Evolutionary conservation across 257 asterid species (phyloP), one percentile per base, ranked within the genome.

Genomic region (Solanum acaule): DNA sequence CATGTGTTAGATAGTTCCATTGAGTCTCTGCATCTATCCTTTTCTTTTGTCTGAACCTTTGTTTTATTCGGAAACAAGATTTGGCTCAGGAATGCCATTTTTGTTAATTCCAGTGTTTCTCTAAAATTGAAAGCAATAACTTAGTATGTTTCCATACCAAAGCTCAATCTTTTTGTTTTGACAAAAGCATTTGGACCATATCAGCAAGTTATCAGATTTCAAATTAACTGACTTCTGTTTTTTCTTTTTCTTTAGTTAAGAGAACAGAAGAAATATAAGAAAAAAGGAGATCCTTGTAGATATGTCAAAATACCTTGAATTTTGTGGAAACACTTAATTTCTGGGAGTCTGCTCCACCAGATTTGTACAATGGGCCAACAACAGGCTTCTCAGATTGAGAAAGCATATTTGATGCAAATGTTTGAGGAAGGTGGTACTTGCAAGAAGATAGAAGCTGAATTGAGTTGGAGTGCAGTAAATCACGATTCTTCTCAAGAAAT

Each of bases 321-420:
- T 97, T 97, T 83, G 98, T 95, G 52, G 96, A 93, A 88, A 97
- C 99, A 73, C 99, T 97, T 92, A 94, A 88, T 90, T 97, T 97
- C 90, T 96, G 99, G 87, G 98, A 96, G 92, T 96, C 99, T 77
- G 98, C 98, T 87, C 99, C 99, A 85, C 99, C 98, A 33, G 98
- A 95, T 91, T 97, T 97, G 89, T 93, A 93, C 91, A 94, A 84
- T 70, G 98, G 95, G 89, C 99, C 99, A 68, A 92, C 94, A n/a
- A 92, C 96, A 23, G 98, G 95, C 90, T 96, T 96, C 88, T 95
- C 98, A 25, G 99, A 94, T 86, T 96, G 98, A 89, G 90, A 88
- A 86, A 94, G 98, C 98, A 97, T 92, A 90, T 92, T 89, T 89
- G 98, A 94, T 2, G 99, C 99, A 91, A 97, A 97, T 82, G 94